Evolutionary conservation across 1,284 basidiomycete species (phyloP).

Genomic region (Gymnopus androsaceus): DNA sequence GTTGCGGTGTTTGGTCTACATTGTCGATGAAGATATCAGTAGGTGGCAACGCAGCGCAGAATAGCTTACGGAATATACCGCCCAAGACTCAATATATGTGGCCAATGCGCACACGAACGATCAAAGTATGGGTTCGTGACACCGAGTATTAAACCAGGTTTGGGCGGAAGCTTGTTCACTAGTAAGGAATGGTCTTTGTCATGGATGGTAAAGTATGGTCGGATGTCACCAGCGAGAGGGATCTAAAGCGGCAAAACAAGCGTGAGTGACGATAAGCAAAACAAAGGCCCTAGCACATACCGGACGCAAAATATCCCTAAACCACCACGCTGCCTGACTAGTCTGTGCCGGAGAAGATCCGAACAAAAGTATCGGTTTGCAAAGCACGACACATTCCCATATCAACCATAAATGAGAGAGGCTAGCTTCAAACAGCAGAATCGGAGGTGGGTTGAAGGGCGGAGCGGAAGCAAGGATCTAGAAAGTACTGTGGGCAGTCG

Average conservation of each 20-base stretch:
- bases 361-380: slow-evolving; percentile 88
- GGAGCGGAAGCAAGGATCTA: slow-evolving; percentile 82
- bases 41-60: not conserved
- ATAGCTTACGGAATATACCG: slow-evolving; percentile 42
- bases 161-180: slow-evolving; percentile 84
- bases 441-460: slow-evolving; percentile 65
- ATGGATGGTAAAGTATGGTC: slow-evolving; percentile 96
- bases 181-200: slow-evolving; percentile 81
- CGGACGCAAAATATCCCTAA: slow-evolving; percentile 86
- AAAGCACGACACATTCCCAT: slow-evolving; percentile 90
- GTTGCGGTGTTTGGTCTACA: slow-evolving; percentile 7
- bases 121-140: slow-evolving; percentile 96
- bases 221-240: slow-evolving; percentile 81
- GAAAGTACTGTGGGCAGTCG: not conserved
- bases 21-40: not conserved
- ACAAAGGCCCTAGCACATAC: slow-evolving; percentile 44
- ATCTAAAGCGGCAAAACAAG: slow-evolving; percentile 58
- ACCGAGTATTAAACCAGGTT: slow-evolving; percentile 82
- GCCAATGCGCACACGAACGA: slow-evolving; percentile 89
- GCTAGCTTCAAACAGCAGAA: slow-evolving; percentile 76
- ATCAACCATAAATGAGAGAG: slow-evolving; percentile 86
- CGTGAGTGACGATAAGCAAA: not conserved
- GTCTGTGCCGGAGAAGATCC: slow-evolving; percentile 82
- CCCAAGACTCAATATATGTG: slow-evolving; percentile 79
- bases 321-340: slow-evolving; percentile 87